These are phyloP conservation scores for Boletus barrowsii DNA, from an alignment of 768 basidiomycete genomes.

Conservation along the genomic window DNA sequence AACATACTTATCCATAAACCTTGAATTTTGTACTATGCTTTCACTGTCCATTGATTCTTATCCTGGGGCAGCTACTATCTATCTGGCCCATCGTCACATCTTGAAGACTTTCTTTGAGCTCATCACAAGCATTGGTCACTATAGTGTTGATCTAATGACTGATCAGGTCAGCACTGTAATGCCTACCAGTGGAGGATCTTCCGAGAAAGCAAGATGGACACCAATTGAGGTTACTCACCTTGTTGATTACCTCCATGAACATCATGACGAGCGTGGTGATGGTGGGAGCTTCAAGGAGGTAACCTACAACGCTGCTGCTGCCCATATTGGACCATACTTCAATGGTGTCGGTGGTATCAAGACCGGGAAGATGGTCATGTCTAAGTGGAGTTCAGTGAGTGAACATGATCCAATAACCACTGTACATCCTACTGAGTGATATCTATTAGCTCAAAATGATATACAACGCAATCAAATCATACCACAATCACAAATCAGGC, in stretches of 20 bases:
- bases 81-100: not conserved
- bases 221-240: not conserved
- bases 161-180: not conserved
- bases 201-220: not conserved
- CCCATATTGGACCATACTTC: not conserved
- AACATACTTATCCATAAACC: no score
- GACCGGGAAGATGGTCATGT: not conserved
- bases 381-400: not conserved
- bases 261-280: not conserved
- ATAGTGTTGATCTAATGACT: not conserved
- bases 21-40: no score
- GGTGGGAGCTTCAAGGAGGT: not conserved
- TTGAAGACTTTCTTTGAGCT: not conserved
- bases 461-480: no score
- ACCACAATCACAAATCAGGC: no score
- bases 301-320: not conserved
- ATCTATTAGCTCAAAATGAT: not conserved
- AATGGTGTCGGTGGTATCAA: not conserved
- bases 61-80: no score
- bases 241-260: not conserved
- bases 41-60: no score
- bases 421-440: not conserved
- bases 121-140: not conserved
- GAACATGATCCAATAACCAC: not conserved
- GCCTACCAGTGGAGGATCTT: not conserved